phyloP scores from a whole-genome alignment of 1,139 yeast species.

The Sugiyamaella pinicola region DNA sequence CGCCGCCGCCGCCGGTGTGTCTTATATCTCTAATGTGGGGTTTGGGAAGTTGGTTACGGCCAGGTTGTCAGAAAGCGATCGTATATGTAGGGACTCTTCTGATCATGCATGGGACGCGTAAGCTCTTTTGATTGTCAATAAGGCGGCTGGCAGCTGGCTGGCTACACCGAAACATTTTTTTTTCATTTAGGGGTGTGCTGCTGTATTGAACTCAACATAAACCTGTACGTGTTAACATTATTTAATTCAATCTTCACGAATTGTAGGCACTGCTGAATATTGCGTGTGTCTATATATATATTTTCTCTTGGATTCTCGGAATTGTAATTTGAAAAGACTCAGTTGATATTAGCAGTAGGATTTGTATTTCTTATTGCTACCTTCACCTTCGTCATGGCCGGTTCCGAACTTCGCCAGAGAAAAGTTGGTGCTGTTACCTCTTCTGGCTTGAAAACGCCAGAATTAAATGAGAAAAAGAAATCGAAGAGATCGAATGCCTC shows the following conservation, averaged over 20 bases:
- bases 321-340: too few species aligned
- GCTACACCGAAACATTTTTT: too few species aligned
- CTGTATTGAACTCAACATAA: too few species aligned
- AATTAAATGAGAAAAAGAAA: slow-evolving; percentile 8
- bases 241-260: too few species aligned
- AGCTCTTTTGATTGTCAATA: neutral
- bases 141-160: slow-evolving; percentile 9
- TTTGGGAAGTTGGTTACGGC: slow-evolving; percentile 8
- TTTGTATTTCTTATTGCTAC: neutral
- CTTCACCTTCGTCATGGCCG: slow-evolving; percentile 1
- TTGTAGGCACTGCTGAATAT: too few species aligned
- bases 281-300: too few species aligned
- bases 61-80: slow-evolving; percentile 7
- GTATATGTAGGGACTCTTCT: slow-evolving; percentile 8
- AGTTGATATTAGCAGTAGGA: neutral
- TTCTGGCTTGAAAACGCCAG: slow-evolving; percentile 1
- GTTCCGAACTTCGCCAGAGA: slow-evolving; percentile 15
- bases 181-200: too few species aligned
- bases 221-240: too few species aligned
- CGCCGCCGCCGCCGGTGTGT: neutral
- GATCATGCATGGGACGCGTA: slow-evolving; percentile 6
- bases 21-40: neutral
- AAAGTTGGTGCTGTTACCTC: slow-evolving; percentile 2
- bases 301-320: too few species aligned
- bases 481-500: neutral